Percentiles rank a stretch among this genome's conserved stretches.
These are phyloP conservation scores for Neonectria coccinea DNA, from an alignment of 2,329 filamentous ascomycete genomes.

Conservation along the genomic window DNA sequence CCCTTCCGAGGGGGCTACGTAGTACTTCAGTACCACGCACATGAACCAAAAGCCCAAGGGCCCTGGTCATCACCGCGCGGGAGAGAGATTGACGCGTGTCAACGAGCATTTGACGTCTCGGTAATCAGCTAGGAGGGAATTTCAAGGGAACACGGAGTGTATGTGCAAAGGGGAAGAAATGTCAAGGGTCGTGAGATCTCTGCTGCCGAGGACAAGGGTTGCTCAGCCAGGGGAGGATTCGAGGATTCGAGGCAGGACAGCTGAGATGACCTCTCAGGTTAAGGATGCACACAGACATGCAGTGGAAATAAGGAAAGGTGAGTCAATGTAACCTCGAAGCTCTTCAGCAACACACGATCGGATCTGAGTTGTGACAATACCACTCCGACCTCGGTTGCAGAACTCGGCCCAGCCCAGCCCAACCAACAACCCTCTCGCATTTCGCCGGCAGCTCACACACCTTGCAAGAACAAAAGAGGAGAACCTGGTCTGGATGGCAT, in stretches of 20 bases:
- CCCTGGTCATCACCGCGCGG: not conserved
- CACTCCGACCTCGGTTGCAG: conserved; percentile 4
- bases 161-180: not conserved
- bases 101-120: conserved; percentile 1
- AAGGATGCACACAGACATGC: not conserved
- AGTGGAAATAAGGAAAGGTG: conserved; percentile 13
- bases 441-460: not conserved
- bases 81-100: conserved; percentile 19
- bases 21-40: not conserved
- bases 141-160: not conserved
- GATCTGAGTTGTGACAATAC: conserved; percentile 2
- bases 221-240: not conserved
- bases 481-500: not conserved
- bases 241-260: not conserved
- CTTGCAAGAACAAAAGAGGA: not conserved
- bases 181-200: conserved; percentile 1
- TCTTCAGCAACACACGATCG: conserved; percentile 12
- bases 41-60: conserved; percentile 17
- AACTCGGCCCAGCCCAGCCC: not conserved
- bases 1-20: not conserved
- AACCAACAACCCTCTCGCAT: not conserved
- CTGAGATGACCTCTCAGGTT: conserved; percentile 16
- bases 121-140: conserved; percentile 12
- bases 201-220: conserved; percentile 1
- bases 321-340: conserved; percentile 10